Conservation (phyloP, 1,139 yeast species). For the Nakaseomyces sp. region DNA sequence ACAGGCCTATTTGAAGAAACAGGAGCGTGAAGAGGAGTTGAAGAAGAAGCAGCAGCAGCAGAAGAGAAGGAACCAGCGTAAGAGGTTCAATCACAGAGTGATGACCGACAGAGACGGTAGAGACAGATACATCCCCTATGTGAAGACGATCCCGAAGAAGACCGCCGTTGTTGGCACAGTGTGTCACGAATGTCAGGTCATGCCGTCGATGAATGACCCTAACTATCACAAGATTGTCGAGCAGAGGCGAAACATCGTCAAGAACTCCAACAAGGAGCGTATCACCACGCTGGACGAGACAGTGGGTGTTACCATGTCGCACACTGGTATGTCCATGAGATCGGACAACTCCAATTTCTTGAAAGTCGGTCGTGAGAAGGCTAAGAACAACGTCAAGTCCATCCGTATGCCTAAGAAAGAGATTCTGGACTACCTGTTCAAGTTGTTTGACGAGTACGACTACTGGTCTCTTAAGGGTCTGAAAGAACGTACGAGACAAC, state of each 20-base stretch:
- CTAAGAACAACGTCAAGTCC: slow-evolving; percentile 55
- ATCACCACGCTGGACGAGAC: slow-evolving; percentile 75
- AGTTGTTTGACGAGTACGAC: slow-evolving; percentile 87
- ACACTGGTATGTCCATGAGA: slow-evolving; percentile 72
- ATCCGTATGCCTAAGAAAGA: slow-evolving; percentile 92
- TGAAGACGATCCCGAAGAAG: slow-evolving; percentile 75
- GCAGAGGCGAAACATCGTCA: slow-evolving; percentile 43
- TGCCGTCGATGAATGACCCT: slow-evolving; percentile 67
- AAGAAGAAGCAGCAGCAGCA: slow-evolving; percentile 31
- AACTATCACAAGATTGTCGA: slow-evolving; percentile 55
- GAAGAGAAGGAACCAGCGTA: slow-evolving; percentile 28
- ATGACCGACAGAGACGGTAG: slow-evolving; percentile 37
- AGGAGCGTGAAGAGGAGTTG: slow-evolving; percentile 34
- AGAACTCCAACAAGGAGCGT: slow-evolving; percentile 48
- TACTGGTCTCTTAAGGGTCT: slow-evolving; percentile 95
- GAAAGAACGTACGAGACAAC: slow-evolving; percentile 90
- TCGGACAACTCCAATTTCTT: slow-evolving; percentile 60
- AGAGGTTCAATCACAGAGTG: slow-evolving; percentile 31
- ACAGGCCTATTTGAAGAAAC: slow-evolving; percentile 35
- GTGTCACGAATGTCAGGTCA: slow-evolving; percentile 83
- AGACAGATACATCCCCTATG: slow-evolving; percentile 55
- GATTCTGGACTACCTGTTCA: slow-evolving; percentile 76
- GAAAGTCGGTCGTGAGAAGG: slow-evolving; percentile 37
- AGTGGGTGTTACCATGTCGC: slow-evolving; percentile 79
- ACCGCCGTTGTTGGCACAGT: slow-evolving; percentile 82